These are phyloP conservation scores for Exophiala viscosa DNA, from an alignment of 2,329 filamentous ascomycete species.

Conservation along the genomic window DNA sequence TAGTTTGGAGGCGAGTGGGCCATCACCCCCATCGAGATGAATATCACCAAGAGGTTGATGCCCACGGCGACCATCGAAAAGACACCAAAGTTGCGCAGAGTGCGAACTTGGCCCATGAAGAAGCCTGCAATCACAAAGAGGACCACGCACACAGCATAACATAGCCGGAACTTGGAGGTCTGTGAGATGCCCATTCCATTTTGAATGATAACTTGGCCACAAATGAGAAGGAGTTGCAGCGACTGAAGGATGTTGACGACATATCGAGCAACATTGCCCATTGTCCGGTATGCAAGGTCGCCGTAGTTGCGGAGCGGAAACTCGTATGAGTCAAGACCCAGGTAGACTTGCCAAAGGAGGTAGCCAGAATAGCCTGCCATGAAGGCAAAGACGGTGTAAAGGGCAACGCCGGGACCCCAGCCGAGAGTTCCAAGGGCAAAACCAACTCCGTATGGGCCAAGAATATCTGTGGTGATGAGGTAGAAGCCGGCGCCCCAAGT, in stretches of 20 bases:
- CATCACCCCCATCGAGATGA: constrained; percentile 33
- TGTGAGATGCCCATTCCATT: constrained; percentile 25
- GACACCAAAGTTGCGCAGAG: constrained; percentile 30
- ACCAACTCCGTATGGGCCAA: constrained; percentile 43
- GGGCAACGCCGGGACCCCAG: constrained; percentile 44
- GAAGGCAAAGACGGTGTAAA: constrained; percentile 46
- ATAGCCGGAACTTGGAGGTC: constrained; percentile 27
- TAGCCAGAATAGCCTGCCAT: constrained; percentile 45
- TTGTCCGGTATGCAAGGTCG: constrained; percentile 49
- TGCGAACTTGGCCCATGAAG: constrained; percentile 31
- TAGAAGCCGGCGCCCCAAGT: constrained; percentile 47
- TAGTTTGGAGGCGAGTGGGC: constrained; percentile 31
- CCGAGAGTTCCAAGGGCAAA: constrained; percentile 36
- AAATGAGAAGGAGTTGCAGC: constrained; percentile 39
- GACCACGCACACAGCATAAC: constrained; percentile 29
- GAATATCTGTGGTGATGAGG: constrained; percentile 49
- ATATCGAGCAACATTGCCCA: constrained; percentile 45
- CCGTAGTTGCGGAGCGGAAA: constrained; percentile 48
- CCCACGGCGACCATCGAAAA: constrained; percentile 31
- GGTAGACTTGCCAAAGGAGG: constrained; percentile 45
- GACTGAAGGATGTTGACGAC: constrained; percentile 49
- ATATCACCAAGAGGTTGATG: constrained; percentile 32
- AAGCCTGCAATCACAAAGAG: constrained; percentile 31
- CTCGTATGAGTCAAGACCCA: constrained; percentile 47
- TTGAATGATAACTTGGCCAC: constrained; percentile 30